These are phyloP conservation scores for Teratosphaeria viscida DNA, from an alignment of 2,329 filamentous ascomycete genomes.

Conservation along the genomic window DNA sequence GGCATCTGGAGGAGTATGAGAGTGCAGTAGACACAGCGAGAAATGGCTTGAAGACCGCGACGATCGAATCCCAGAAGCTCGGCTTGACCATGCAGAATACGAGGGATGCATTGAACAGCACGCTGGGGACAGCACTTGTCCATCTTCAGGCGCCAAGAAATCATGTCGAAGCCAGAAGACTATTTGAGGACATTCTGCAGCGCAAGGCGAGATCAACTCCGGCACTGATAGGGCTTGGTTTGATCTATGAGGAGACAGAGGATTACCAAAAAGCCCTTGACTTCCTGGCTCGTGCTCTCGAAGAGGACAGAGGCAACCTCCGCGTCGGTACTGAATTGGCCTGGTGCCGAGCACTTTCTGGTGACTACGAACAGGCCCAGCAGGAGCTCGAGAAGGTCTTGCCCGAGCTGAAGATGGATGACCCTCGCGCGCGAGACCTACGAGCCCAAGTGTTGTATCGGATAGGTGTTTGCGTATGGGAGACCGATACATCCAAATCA, in stretches of 20 bases:
- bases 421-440: conserved; percentile 55
- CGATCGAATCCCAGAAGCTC: conserved; percentile 52
- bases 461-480: conserved; percentile 79
- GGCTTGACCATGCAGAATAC: conserved; percentile 61
- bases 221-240: conserved; percentile 77
- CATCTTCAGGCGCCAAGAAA: conserved; percentile 83
- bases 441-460: conserved; percentile 78
- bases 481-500: conserved; percentile 60
- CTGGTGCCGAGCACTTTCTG: conserved; percentile 81
- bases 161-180: conserved; percentile 73
- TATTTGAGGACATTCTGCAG: conserved; percentile 73
- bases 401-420: conserved; percentile 51
- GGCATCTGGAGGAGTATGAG: conserved; percentile 76
- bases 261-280: conserved; percentile 73
- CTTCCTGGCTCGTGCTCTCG: conserved; percentile 66
- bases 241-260: conserved; percentile 89
- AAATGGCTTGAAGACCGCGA: conserved; percentile 55
- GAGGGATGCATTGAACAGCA: conserved; percentile 62
- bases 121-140: conserved; percentile 77
- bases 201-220: conserved; percentile 66
- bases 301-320: conserved; percentile 62
- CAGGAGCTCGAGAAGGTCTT: conserved; percentile 62
- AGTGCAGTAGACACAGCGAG: conserved; percentile 69
- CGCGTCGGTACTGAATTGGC: conserved; percentile 77
- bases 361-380: conserved; percentile 59